These are phyloP conservation scores for Cladochytrium replicatum DNA, from an alignment of 192 early-diverging fungal species.

Conservation along the genomic window DNA sequence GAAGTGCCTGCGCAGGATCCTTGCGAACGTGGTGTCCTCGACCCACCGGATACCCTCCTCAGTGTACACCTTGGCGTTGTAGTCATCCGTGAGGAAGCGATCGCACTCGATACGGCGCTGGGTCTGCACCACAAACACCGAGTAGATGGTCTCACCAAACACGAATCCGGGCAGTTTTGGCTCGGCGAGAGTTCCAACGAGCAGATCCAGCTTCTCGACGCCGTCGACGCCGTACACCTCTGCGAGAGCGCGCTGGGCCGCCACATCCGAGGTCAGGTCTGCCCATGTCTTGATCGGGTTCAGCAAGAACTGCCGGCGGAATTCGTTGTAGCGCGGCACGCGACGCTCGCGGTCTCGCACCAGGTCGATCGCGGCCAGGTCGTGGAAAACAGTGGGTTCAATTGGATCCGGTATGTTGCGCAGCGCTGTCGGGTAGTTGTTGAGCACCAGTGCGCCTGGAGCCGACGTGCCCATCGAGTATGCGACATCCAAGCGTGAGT, in stretches of 20 bases:
- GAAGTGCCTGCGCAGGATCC: slow-evolving; percentile 11
- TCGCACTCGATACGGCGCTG: slow-evolving; percentile 13
- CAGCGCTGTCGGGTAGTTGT: slow-evolving; percentile 21
- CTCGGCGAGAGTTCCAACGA: slow-evolving; percentile 22
- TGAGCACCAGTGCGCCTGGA: slow-evolving; percentile 22
- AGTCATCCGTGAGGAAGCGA: slow-evolving; percentile 25
- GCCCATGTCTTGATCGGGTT: slow-evolving; percentile 2
- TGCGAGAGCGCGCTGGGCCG: slow-evolving; percentile 1
- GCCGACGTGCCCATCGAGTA: slow-evolving; percentile 17
- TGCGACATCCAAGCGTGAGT: slow-evolving; percentile 9
- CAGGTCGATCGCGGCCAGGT: slow-evolving; percentile 20
- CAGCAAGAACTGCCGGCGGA: slow-evolving; percentile 11
- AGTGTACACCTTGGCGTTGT: slow-evolving; percentile 16
- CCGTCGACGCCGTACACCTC: slow-evolving; percentile 9
- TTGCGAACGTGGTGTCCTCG: slow-evolving; percentile 11
- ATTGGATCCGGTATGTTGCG: slow-evolving; percentile 13
- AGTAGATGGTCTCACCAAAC: slow-evolving; percentile 18
- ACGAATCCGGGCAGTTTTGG: slow-evolving; percentile 17
- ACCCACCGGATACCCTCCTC: slow-evolving; percentile 18
- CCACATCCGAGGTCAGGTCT: slow-evolving; percentile 13
- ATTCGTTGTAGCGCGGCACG: slow-evolving; percentile 16
- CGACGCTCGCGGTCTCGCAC: slow-evolving; percentile 26
- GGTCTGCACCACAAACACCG: slow-evolving; percentile 19
- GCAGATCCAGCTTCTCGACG: slow-evolving; percentile 24
- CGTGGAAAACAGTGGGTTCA: slow-evolving; percentile 13